Base-by-base conservation (phyloP, 352 stramenopile species). In the Phytopythium ostracodes region DNA sequence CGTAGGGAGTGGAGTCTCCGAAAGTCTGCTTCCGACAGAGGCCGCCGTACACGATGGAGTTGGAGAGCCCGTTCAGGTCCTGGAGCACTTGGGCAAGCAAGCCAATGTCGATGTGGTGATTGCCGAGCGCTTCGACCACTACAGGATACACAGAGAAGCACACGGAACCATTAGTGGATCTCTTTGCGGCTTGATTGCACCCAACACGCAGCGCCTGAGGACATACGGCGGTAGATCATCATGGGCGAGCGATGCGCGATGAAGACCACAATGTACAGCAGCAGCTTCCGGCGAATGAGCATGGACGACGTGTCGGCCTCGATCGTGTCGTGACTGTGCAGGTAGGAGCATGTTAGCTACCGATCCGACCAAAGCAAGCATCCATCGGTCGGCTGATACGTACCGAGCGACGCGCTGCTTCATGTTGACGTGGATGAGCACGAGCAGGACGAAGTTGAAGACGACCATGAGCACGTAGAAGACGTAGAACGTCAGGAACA, bases 401-500 rank as follows among this genome's bases (percentile, higher is more conserved):
- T 61, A 86, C 76, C 73, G 72, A 43, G 77, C 79, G 12, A 87
- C 68, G 55, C 81, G 79, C 63, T 79, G 76, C 55, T 84, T 82
- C 67, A 92, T 78, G 63, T 87, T 87, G 36, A 81, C 51, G 50
- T 81, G 80, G 53, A 92, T 81, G 36, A 88, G 71, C 42, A 76
- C 64, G 17, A 90, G 71, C 29, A 92, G 69, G 29, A 84, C 67
- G 50, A 89, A 69, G 67, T 92, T 93, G 64, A 91, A 84, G 33
- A 88, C 64, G 44, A 89, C 75, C 67, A 89, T 77, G 55, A 79
- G 50, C 33, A 84, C 52, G 57, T 91, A 89, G 61, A 89, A 88
- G 36, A 78, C 51, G 63, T 93, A 92, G 63, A 91, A 94, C 43
- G 90, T 87, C 9, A 88, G 51, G 36, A 93, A 84, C 69, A 91